These are phyloP conservation scores for Cyberlindnera americana DNA, from an alignment of 805 yeast species.

Conservation along the genomic window DNA sequence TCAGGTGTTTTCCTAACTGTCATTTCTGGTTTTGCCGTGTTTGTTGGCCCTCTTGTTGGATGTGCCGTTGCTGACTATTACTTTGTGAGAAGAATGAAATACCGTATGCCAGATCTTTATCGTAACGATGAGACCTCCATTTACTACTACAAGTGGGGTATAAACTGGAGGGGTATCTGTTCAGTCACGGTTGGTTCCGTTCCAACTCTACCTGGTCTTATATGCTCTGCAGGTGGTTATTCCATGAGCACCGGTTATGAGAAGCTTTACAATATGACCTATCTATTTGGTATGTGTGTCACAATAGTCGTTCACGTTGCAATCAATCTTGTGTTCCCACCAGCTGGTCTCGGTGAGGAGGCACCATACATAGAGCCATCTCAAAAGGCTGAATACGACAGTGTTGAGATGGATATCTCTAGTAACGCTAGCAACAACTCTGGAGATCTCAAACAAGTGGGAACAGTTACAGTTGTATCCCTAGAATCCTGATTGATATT, in stretches of 20 bases:
- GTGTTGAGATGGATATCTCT: constrained; percentile 2
- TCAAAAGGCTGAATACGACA: constrained; percentile 4
- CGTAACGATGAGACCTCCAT: constrained; percentile 14
- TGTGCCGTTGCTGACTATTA: constrained; percentile 17
- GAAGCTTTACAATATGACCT: constrained; percentile 14
- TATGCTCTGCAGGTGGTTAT: constrained; percentile 11
- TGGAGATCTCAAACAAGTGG: neutral
- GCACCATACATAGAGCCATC: constrained; percentile 7
- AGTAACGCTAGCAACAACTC: neutral
- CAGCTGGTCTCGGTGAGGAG: constrained; percentile 14
- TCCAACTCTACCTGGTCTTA: constrained; percentile 26
- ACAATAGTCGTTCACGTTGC: constrained; percentile 9
- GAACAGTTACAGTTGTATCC: constrained; percentile 3
- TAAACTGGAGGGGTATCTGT: constrained; percentile 28
- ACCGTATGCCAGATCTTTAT: constrained; percentile 21
- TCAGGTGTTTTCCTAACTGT: constrained; percentile 23
- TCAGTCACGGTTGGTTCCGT: constrained; percentile 22
- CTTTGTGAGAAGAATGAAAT: constrained; percentile 19
- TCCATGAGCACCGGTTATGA: constrained; percentile 7
- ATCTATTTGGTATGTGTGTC: constrained; percentile 9
- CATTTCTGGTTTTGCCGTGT: constrained; percentile 25
- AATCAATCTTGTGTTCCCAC: constrained; percentile 13
- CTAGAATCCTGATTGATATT: neutral
- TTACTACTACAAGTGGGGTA: constrained; percentile 23
- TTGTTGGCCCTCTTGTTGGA: constrained; percentile 23